A percentile compares a stretch with the other conserved stretches of the same genome.
Evolutionary conservation across 305 asterid species (phyloP).

Genomic region (Plantago rigida): DNA sequence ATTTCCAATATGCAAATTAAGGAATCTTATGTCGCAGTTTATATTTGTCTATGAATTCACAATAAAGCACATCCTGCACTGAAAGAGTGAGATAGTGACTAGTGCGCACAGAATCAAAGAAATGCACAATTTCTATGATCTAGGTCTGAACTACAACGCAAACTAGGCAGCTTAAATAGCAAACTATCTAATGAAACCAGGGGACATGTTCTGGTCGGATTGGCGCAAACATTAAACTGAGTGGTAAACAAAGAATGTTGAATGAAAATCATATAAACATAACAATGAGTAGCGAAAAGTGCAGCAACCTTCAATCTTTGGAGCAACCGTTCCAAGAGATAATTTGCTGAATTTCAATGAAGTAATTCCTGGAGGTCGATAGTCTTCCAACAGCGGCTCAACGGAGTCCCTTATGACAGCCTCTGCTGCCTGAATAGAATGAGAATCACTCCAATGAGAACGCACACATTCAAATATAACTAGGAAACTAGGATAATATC

Average conservation of each 20-base stretch:
- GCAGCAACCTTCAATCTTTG: constrained; percentile 81
- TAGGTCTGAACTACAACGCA: not conserved
- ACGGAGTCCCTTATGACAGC: constrained; percentile 84
- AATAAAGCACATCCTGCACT: too few species aligned
- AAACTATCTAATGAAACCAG: not conserved
- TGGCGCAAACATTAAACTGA: constrained; percentile 9
- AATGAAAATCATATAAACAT: constrained; percentile 3
- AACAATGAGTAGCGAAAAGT: constrained; percentile 14
- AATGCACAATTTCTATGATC: too few species aligned
- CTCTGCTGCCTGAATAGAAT: constrained; percentile 71
- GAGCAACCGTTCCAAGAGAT: constrained; percentile 96
- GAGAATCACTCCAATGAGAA: not conserved
- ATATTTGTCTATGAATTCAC: too few species aligned
- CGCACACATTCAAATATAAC: not conserved
- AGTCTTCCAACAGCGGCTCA: constrained; percentile 89
- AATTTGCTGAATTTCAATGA: constrained; percentile 82
- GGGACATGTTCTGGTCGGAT: constrained; percentile 5
- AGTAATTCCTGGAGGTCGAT: constrained; percentile 78
- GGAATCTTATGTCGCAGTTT: too few species aligned
- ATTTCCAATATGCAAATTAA: too few species aligned
- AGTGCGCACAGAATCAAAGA: too few species aligned
- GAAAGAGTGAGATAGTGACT: too few species aligned
- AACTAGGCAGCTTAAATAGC: not conserved
- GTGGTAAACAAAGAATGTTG: constrained; percentile 9
- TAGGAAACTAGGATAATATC: not conserved